Conservation (phyloP, 164 flowering plant genomes). For the Kingdonia uniflora region DNA sequence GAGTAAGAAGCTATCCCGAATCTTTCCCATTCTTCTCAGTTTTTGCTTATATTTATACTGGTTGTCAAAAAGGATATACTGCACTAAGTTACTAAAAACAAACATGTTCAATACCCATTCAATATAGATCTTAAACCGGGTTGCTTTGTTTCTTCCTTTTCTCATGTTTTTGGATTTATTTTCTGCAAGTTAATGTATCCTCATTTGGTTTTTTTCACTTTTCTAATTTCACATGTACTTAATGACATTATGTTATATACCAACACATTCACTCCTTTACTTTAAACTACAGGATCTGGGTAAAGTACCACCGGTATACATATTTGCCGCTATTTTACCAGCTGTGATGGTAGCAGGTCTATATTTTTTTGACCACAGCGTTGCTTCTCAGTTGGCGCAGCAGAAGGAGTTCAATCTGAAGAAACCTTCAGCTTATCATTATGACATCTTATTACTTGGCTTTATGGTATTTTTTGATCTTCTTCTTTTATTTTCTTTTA, state of each 20-base stretch:
- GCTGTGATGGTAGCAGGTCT: conserved; percentile 48
- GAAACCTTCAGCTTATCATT: conserved; percentile 43
- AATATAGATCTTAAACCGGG: no score
- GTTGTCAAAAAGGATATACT: no score
- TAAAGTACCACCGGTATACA: conserved; percentile 35
- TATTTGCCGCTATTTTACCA: conserved; percentile 39
- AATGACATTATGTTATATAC: background rate
- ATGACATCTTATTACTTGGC: conserved; percentile 40
- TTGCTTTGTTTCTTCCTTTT: no score
- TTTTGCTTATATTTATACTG: no score
- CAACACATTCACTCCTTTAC: conserved; percentile 1
- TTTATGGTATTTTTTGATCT: conserved; percentile 24
- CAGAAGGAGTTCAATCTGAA: conserved; percentile 49
- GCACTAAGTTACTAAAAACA: no score
- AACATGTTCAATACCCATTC: no score
- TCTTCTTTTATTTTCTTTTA: background rate
- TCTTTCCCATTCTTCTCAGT: no score
- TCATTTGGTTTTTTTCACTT: background rate
- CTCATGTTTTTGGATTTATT: no score
- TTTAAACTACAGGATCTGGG: conserved; percentile 37
- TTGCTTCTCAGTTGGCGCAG: conserved; percentile 51
- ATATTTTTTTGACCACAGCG: conserved; percentile 54
- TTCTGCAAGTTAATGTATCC: background rate
- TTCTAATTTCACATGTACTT: background rate
- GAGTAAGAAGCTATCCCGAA: no score